These are phyloP conservation scores for Aquilaria agallochum DNA, from an alignment of 441 rosid genomes.

Conservation along the genomic window DNA sequence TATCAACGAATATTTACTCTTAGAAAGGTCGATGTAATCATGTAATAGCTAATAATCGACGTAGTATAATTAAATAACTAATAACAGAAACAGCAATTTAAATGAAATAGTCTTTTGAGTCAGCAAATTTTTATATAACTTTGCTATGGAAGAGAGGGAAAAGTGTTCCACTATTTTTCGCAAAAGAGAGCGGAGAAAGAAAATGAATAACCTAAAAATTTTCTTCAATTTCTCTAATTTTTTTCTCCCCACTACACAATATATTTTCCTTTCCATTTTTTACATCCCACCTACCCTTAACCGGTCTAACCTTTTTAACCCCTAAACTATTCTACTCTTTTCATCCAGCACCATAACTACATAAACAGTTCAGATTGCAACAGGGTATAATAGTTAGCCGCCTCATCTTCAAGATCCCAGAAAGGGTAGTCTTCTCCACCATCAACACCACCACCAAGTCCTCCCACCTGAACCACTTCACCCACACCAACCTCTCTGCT, in stretches of 20 bases:
- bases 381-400: conserved; percentile 62
- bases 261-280: too few relatives aligned
- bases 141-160: not conserved
- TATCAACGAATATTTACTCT: too few relatives aligned
- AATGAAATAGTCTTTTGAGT: too few relatives aligned
- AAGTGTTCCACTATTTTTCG: conserved; percentile 2
- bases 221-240: conserved; percentile 16
- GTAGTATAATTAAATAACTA: too few relatives aligned
- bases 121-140: not conserved
- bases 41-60: too few relatives aligned
- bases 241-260: conserved; percentile 4
- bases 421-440: conserved; percentile 35
- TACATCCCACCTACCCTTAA: conserved; percentile 8
- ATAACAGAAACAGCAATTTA: too few relatives aligned
- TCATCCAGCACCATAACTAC: conserved; percentile 22
- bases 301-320: not conserved
- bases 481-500: conserved; percentile 18
- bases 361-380: conserved; percentile 71
- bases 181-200: conserved; percentile 9
- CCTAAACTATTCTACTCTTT: not conserved
- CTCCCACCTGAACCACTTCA: conserved; percentile 6
- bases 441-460: conserved; percentile 14
- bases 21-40: too few relatives aligned
- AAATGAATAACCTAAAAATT: conserved; percentile 21
- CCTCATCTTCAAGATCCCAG: conserved; percentile 83